Evolutionary conservation across 495 filamentous ascomycete genomes (phyloP), one percentile per base, ranked within the genome.

Genomic region (Apiosordaria backusii): DNA sequence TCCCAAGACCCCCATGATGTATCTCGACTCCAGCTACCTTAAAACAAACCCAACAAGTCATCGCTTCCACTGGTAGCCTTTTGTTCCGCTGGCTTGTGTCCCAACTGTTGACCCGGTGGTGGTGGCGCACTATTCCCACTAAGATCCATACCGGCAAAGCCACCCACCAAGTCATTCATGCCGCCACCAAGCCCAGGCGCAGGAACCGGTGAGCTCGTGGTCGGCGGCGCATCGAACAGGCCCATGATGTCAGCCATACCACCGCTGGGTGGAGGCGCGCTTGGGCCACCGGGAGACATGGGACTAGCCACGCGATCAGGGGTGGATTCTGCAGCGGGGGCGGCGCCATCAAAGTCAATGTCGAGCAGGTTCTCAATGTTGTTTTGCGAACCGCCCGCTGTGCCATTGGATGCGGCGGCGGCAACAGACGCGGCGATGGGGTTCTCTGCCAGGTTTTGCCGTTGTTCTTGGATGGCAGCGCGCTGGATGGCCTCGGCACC

Each of bases 271-370:
- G 74, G 68, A 76, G 82, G 69, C 13, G 78, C 72, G 29, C 63
- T 63, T 15, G 61, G 52, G 0, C 64, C 66, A 24, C 80, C 75
- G n/a, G 75, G 75, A 6, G 67, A 67, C 23, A 82, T 74, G 0
- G 89, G 87, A 50, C 91, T 92, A 15, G 85, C 86, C 1, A 90
- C 85, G n/a, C 93, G 83, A 35, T 92, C 88, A 5, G 93, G 92
- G 13, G 93, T 96, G 16, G 89, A 89, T 68, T 96, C 91, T 19
- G 92, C 86, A 19, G 95, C 95, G 0, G 95, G 96, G 23, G 92
- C 95, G 4, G 90, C 88, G 27, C 95, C 96, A 74, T 98, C 95
- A 76, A 98, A 98, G 80, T 99, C 95, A 72, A 99, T 97, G 77
- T 99, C 95, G 64, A 99, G 85, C 40, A 99, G 83, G 72, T 98